These are phyloP conservation scores for Euryodendron excelsum DNA, from an alignment of 148 eudicot genomes.

Conservation along the genomic window DNA sequence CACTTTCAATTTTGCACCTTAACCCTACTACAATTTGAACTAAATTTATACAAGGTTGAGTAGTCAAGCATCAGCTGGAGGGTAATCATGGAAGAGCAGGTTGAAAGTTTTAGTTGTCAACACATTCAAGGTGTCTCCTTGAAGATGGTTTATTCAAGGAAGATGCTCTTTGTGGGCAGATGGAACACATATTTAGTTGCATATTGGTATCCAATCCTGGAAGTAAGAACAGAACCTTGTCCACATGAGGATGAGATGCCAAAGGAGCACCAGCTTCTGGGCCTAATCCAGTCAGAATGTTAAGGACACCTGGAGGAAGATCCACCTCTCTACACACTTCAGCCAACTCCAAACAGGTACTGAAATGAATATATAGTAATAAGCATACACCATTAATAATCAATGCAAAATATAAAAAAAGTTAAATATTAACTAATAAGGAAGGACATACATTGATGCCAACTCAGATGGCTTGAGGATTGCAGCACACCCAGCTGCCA, in stretches of 20 bases:
- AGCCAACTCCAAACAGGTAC: slow-evolving; percentile 95
- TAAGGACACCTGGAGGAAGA: slow-evolving; percentile 87
- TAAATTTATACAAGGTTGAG: not conserved
- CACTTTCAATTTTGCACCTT: not conserved
- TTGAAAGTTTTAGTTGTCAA: slow-evolving; percentile 7
- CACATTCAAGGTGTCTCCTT: not conserved
- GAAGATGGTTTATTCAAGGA: slow-evolving; percentile 7
- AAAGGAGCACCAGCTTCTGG: slow-evolving; percentile 94
- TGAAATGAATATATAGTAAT: slow-evolving; percentile 26
- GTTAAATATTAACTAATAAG: not conserved
- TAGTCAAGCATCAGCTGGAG: not conserved
- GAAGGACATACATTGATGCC: slow-evolving; percentile 79
- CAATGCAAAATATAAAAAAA: not conserved
- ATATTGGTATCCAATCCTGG: not conserved
- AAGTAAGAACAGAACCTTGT: slow-evolving; percentile 56
- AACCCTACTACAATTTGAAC: not conserved
- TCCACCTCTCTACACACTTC: slow-evolving; percentile 81
- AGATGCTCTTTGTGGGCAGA: not conserved
- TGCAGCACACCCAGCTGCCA: slow-evolving; percentile 99
- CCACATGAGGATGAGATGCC: slow-evolving; percentile 93
- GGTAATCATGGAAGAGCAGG: not conserved
- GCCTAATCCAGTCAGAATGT: slow-evolving; percentile 87
- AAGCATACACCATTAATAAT: slow-evolving; percentile 14
- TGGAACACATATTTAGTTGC: not conserved
- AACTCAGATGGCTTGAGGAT: slow-evolving; percentile 94